Percentiles rank a stretch among this genome's conserved stretches.
Conservation (phyloP, 2,329 filamentous ascomycete species). For the Botryosphaeria dothidea region DNA sequence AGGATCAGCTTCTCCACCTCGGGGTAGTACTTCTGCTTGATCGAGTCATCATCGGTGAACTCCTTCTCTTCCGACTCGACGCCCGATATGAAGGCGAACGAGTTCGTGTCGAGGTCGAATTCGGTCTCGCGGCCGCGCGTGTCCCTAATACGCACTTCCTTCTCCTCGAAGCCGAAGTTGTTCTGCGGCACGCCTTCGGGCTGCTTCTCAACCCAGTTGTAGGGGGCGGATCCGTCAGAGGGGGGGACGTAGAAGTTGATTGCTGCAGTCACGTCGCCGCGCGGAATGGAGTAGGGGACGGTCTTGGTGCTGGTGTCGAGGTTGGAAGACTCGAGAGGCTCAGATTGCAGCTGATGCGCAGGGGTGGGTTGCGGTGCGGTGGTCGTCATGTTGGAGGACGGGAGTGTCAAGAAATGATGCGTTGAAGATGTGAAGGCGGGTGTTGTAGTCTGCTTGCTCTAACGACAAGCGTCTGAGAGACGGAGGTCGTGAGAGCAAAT, state of each 20-base stretch:
- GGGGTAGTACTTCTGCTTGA: slow-evolving; percentile 76
- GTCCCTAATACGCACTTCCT: slow-evolving; percentile 66
- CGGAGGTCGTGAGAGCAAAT: background rate
- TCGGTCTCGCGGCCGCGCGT: slow-evolving; percentile 68
- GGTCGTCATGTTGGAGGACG: slow-evolving; percentile 43
- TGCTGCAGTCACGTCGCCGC: slow-evolving; percentile 63
- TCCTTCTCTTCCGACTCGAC: slow-evolving; percentile 58
- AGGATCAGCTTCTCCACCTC: slow-evolving; percentile 76
- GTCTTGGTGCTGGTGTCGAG: slow-evolving; percentile 29
- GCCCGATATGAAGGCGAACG: slow-evolving; percentile 67
- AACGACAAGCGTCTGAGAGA: too few relatives aligned
- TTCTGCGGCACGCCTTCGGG: slow-evolving; percentile 62
- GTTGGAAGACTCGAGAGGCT: slow-evolving; percentile 27
- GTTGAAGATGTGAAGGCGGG: background rate
- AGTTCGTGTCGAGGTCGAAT: slow-evolving; percentile 71
- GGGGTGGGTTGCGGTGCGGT: slow-evolving; percentile 43
- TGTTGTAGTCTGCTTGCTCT: too few relatives aligned
- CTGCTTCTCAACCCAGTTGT: slow-evolving; percentile 67
- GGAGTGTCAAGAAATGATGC: too few relatives aligned
- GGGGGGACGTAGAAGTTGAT: slow-evolving; percentile 68
- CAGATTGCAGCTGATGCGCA: slow-evolving; percentile 42
- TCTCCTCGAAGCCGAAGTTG: slow-evolving; percentile 59
- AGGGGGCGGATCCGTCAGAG: slow-evolving; percentile 59
- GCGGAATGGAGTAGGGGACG: slow-evolving; percentile 43
- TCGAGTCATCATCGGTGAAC: slow-evolving; percentile 69